These are phyloP conservation scores for Sporothrix luriei DNA, from an alignment of 2,329 filamentous ascomycete genomes.

Conservation along the genomic window DNA sequence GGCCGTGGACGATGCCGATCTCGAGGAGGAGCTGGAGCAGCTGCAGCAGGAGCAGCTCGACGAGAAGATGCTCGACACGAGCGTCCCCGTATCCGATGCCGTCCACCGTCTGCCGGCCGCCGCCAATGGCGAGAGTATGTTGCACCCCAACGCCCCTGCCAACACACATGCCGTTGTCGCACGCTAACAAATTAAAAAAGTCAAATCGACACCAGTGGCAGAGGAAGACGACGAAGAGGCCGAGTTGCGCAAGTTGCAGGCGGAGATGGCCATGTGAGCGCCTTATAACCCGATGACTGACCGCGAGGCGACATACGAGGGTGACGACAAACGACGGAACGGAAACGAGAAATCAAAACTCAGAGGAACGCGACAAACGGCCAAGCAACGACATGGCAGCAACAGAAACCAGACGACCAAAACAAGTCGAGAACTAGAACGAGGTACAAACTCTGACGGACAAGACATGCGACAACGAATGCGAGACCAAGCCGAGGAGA, in stretches of 20 bases:
- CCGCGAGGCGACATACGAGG: background rate
- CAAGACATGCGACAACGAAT: background rate
- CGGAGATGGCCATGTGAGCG: conserved; percentile 90
- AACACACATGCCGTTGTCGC: no score
- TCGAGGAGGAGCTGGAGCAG: conserved; percentile 81
- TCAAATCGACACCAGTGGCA: conserved; percentile 55
- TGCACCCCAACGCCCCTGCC: background rate
- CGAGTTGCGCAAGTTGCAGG: conserved; percentile 88
- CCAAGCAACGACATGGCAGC: background rate
- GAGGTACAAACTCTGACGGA: background rate
- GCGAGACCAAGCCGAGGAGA: background rate
- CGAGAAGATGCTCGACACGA: conserved; percentile 87
- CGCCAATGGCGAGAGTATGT: conserved; percentile 75
- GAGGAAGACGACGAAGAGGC: conserved; percentile 95
- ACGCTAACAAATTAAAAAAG: conserved; percentile 44
- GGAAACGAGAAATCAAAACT: background rate
- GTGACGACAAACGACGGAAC: conserved; percentile 1
- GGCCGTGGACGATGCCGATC: conserved; percentile 78
- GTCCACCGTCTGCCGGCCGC: conserved; percentile 76
- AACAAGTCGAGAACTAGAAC: background rate
- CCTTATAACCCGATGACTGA: background rate
- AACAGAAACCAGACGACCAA: background rate
- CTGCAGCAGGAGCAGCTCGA: conserved; percentile 92
- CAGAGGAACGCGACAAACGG: background rate
- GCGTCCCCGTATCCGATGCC: conserved; percentile 76